These are phyloP conservation scores for Cairneyella variabilis DNA, from an alignment of 495 filamentous ascomycete genomes.

Conservation along the genomic window DNA sequence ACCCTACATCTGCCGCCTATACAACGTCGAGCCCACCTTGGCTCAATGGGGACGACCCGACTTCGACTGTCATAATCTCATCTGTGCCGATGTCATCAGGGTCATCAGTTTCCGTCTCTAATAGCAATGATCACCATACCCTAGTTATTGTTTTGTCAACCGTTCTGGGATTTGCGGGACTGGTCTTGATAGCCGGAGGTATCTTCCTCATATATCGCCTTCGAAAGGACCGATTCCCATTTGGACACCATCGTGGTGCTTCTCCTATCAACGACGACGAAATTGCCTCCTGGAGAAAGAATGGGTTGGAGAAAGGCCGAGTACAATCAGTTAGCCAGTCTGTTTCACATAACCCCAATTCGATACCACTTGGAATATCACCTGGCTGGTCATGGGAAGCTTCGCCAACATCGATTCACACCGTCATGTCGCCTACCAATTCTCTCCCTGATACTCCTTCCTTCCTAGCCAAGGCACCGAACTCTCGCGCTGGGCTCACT, in stretches of 20 bases:
- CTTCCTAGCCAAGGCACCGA: conserved; percentile 22
- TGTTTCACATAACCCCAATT: background rate
- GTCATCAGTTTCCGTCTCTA: background rate
- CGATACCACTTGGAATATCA: conserved; percentile 4
- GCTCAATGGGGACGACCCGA: background rate
- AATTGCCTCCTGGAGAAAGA: conserved; percentile 22
- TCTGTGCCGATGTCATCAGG: conserved; percentile 2
- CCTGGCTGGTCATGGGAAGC: conserved; percentile 17
- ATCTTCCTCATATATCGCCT: conserved; percentile 16
- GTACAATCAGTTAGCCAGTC: background rate
- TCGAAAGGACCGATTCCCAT: conserved; percentile 16
- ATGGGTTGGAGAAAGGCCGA: conserved; percentile 8
- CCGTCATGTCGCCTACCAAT: conserved; percentile 1
- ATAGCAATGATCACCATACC: conserved; percentile 1
- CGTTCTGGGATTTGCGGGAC: conserved; percentile 18
- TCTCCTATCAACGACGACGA: conserved; percentile 27
- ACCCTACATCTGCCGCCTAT: background rate
- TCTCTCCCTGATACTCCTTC: conserved; percentile 5
- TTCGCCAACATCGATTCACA: conserved; percentile 9
- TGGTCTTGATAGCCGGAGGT: conserved; percentile 7
- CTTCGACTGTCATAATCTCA: background rate
- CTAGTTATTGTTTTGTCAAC: conserved; percentile 23
- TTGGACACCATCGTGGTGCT: conserved; percentile 17
- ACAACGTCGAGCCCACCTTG: background rate
- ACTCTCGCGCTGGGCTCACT: conserved; percentile 25